phyloP scores from a whole-genome alignment of 345 rosid genomes.

The Aethionema arabicum region DNA sequence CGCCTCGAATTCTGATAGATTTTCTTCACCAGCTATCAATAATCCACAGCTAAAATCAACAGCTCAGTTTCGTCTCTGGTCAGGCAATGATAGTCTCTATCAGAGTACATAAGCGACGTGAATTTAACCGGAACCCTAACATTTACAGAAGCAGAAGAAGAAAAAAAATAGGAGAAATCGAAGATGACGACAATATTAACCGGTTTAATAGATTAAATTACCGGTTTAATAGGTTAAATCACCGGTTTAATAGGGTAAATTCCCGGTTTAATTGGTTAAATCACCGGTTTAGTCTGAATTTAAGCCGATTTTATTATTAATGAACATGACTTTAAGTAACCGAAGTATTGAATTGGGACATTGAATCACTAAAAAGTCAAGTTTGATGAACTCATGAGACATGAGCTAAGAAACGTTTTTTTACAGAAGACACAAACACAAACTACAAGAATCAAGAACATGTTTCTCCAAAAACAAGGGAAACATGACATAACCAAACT shows the following conservation, averaged over 20 bases:
- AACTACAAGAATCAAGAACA: slow-evolving; percentile 25
- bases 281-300: no score
- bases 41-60: background rate
- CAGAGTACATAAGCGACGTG: background rate
- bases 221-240: no score
- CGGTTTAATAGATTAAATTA: slow-evolving; percentile 1
- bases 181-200: background rate
- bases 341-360: slow-evolving; percentile 1
- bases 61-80: background rate
- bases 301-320: background rate
- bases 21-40: slow-evolving; percentile 11
- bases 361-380: background rate
- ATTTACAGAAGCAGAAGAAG: background rate
- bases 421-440: slow-evolving; percentile 31
- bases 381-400: slow-evolving; percentile 36
- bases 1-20: slow-evolving; percentile 1
- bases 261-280: background rate
- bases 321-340: slow-evolving; percentile 11
- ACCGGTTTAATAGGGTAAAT: no score
- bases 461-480: slow-evolving; percentile 22
- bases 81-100: background rate
- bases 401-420: slow-evolving; percentile 33
- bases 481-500: slow-evolving; percentile 19
- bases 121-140: slow-evolving; percentile 8
- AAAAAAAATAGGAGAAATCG: background rate